phyloP scores from a whole-genome alignment of 2,329 filamentous ascomycete species.

The Nemania diffusa region DNA sequence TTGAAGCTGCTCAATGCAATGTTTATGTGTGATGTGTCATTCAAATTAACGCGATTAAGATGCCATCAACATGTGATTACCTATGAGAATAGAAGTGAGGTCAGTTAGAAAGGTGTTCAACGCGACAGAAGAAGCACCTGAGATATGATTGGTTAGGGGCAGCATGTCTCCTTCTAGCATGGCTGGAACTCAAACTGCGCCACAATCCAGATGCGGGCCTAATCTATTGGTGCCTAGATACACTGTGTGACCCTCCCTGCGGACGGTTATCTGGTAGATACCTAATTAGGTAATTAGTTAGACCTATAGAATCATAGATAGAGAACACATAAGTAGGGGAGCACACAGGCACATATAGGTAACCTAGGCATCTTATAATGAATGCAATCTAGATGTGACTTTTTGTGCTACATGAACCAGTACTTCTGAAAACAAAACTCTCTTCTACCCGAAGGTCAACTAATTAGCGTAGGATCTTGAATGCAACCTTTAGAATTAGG shows the following conservation, averaged over 20 bases:
- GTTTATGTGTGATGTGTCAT: background rate
- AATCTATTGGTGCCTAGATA: background rate
- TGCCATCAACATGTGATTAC: background rate
- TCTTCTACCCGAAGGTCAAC: too few relatives aligned
- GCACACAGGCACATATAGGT: too few relatives aligned
- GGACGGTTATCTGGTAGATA: background rate
- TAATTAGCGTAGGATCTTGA: too few relatives aligned
- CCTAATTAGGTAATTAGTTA: background rate
- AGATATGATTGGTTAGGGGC: slow-evolving; percentile 23
- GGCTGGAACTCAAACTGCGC: slow-evolving; percentile 18
- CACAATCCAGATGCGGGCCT: slow-evolving; percentile 4
- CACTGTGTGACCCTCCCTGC: slow-evolving; percentile 8
- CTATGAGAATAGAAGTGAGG: background rate
- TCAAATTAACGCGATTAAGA: background rate
- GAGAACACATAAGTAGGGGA: too few relatives aligned
- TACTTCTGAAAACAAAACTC: too few relatives aligned
- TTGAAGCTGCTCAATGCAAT: background rate
- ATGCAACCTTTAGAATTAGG: background rate
- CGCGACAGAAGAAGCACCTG: background rate
- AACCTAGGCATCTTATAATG: too few relatives aligned
- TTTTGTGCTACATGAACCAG: too few relatives aligned
- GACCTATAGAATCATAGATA: too few relatives aligned
- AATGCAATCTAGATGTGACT: too few relatives aligned
- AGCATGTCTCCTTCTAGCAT: background rate
- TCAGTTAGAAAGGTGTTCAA: slow-evolving; percentile 6